A percentile compares a stretch with the other conserved stretches of the same genome.
These are phyloP conservation scores for Sclerotinia minor DNA, from an alignment of 2,329 filamentous ascomycete species.

Conservation along the genomic window DNA sequence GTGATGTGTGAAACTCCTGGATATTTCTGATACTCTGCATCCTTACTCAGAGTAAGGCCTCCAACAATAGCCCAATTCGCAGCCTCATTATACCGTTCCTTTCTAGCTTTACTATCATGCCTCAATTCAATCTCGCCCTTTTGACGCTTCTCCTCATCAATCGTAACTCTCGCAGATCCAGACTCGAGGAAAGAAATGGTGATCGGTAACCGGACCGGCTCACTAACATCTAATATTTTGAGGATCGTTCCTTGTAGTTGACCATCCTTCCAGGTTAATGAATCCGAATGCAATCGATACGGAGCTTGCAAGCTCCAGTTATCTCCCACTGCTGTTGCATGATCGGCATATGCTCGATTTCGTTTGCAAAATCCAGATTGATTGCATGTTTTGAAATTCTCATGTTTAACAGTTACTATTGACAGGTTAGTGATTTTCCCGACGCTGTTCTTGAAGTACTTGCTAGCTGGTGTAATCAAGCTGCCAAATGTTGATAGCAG, in stretches of 20 bases:
- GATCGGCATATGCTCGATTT: slow-evolving; percentile 86
- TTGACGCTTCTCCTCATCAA: slow-evolving; percentile 88
- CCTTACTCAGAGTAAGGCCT: slow-evolving; percentile 69
- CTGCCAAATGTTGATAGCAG: slow-evolving; percentile 59
- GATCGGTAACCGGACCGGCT: slow-evolving; percentile 76
- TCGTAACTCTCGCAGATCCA: slow-evolving; percentile 79
- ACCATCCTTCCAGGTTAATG: slow-evolving; percentile 75
- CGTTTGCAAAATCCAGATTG: slow-evolving; percentile 97
- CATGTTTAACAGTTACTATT: slow-evolving; percentile 82
- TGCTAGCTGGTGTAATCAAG: slow-evolving; percentile 65
- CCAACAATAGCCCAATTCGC: slow-evolving; percentile 85
- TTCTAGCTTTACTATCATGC: slow-evolving; percentile 78
- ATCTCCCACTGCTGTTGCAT: slow-evolving; percentile 62
- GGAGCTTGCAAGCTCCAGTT: slow-evolving; percentile 68
- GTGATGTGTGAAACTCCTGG: slow-evolving; percentile 70
- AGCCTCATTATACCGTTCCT: slow-evolving; percentile 93
- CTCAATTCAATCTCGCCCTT: slow-evolving; percentile 87
- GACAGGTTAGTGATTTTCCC: slow-evolving; percentile 24
- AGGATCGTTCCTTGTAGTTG: slow-evolving; percentile 77
- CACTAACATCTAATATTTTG: slow-evolving; percentile 70
- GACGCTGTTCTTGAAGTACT: slow-evolving; percentile 36
- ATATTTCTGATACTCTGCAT: slow-evolving; percentile 67
- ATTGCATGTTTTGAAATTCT: slow-evolving; percentile 95
- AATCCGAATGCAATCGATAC: slow-evolving; percentile 72
- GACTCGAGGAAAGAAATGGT: slow-evolving; percentile 87